Evolutionary conservation across 257 asterid genomes (phyloP).

Genomic region (Coffea canephora): DNA sequence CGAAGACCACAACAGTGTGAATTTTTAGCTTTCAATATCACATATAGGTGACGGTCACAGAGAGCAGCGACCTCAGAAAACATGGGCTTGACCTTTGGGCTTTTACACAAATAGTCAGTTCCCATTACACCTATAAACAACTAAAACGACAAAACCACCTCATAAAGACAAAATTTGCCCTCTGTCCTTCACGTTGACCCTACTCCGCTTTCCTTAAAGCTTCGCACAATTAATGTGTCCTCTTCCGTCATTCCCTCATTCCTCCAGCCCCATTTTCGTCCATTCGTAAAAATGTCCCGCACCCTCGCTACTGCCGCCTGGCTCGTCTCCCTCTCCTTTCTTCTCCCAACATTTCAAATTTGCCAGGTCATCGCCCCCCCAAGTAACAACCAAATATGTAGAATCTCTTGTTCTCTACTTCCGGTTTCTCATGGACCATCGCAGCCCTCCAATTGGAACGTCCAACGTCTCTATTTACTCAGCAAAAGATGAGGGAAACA

Average conservation of each 20-base stretch:
- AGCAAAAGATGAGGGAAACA: too few species aligned
- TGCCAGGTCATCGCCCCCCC: constrained; percentile 15
- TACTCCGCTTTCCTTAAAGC: too few species aligned
- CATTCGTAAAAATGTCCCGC: neutral
- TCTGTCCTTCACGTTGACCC: constrained; percentile 20
- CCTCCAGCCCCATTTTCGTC: constrained; percentile 19
- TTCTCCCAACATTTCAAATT: constrained; percentile 3
- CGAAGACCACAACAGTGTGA: constrained; percentile 2
- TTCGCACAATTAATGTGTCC: neutral
- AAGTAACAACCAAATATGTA: neutral
- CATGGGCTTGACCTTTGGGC: constrained; percentile 22
- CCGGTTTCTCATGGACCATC: neutral
- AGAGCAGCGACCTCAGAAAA: neutral
- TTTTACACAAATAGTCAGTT: constrained; percentile 17
- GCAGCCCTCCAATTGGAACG: too few species aligned
- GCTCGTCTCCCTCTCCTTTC: constrained; percentile 19
- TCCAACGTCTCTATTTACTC: too few species aligned
- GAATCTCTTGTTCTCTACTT: constrained; percentile 1
- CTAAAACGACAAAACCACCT: constrained; percentile 35
- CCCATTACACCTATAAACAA: constrained; percentile 16
- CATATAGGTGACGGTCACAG: neutral
- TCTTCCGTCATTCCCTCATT: constrained; percentile 9
- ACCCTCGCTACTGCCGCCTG: constrained; percentile 16
- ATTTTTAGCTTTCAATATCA: neutral
- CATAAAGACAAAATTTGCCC: constrained; percentile 30